These are phyloP conservation scores for Coemansia sp. DNA, from an alignment of 192 early-diverging fungal genomes.

Conservation along the genomic window DNA sequence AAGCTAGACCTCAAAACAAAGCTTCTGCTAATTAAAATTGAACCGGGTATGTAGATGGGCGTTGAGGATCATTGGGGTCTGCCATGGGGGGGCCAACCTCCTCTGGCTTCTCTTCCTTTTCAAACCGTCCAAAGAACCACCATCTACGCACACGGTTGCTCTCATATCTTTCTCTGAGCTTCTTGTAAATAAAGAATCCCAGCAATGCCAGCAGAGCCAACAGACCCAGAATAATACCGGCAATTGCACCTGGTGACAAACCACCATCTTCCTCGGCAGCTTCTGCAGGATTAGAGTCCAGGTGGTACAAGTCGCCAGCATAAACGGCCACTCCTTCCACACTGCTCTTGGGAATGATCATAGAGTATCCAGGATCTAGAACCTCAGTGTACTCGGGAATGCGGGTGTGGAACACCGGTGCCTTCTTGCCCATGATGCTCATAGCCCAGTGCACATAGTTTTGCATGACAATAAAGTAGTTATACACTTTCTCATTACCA, in stretches of 20 bases:
- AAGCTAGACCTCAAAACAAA: no score
- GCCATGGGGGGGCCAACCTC: background rate
- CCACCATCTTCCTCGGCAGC: constrained; percentile 1
- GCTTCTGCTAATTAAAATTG: constrained; percentile 7
- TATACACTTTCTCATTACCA: constrained; percentile 14
- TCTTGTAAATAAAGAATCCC: constrained; percentile 10
- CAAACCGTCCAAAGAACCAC: constrained; percentile 39
- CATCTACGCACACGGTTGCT: constrained; percentile 27
- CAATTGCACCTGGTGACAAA: constrained; percentile 12
- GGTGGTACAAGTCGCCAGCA: constrained; percentile 31
- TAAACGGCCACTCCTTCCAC: constrained; percentile 12
- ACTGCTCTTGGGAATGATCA: constrained; percentile 17
- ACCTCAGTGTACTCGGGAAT: constrained; percentile 34
- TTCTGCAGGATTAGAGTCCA: background rate
- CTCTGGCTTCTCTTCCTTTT: constrained; percentile 11
- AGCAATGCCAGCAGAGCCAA: constrained; percentile 16
- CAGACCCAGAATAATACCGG: constrained; percentile 13
- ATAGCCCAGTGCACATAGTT: constrained; percentile 46
- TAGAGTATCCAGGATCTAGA: constrained; percentile 29
- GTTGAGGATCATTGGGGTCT: constrained; percentile 18
- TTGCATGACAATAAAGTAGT: constrained; percentile 41
- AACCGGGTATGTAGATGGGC: constrained; percentile 7
- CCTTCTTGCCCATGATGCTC: constrained; percentile 22
- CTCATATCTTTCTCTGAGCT: constrained; percentile 1
- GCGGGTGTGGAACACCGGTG: constrained; percentile 30